Conservation (phyloP, 495 filamentous ascomycete genomes). For the Talaromyces wortmannii region DNA sequence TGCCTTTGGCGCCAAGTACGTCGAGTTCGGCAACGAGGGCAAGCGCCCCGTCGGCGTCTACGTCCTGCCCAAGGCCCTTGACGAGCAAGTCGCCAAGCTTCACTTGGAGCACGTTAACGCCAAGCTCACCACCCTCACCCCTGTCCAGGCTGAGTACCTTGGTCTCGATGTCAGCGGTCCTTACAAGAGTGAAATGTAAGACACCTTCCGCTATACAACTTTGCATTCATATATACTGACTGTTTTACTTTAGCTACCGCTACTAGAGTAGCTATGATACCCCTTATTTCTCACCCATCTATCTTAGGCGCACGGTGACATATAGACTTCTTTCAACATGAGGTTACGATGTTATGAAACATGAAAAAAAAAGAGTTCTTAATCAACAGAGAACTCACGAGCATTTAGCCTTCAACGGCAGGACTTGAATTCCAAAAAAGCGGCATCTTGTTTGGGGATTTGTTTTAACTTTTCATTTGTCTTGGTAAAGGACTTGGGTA, state of each 20-base stretch:
- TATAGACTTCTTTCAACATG: slow-evolving; percentile 55
- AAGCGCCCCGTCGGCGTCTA: slow-evolving; percentile 92
- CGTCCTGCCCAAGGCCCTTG: slow-evolving; percentile 95
- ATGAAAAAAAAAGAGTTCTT: slow-evolving; percentile 33
- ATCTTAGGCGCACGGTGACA: slow-evolving; percentile 34
- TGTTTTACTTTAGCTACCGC: slow-evolving; percentile 32
- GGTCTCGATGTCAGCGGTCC: slow-evolving; percentile 76
- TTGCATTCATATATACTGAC: slow-evolving; percentile 1
- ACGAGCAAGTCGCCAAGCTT: slow-evolving; percentile 93
- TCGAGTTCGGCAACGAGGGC: slow-evolving; percentile 86
- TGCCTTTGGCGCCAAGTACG: slow-evolving; percentile 85
- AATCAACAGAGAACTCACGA: slow-evolving; percentile 45
- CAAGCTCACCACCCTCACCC: slow-evolving; percentile 78
- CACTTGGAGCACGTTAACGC: slow-evolving; percentile 93
- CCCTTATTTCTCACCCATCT: slow-evolving; percentile 15
- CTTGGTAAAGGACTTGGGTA: background rate
- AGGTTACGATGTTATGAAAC: slow-evolving; percentile 54
- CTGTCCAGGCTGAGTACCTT: slow-evolving; percentile 90
- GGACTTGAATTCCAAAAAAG: slow-evolving; percentile 26
- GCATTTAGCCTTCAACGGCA: slow-evolving; percentile 62
- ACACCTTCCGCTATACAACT: background rate
- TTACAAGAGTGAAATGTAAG: slow-evolving; percentile 80
- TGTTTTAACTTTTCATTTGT: slow-evolving; percentile 12
- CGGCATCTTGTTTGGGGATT: slow-evolving; percentile 30
- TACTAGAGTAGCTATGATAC: slow-evolving; percentile 33